phyloP scores from a whole-genome alignment of 2,329 filamentous ascomycete species.

The Xylaria sp. region DNA sequence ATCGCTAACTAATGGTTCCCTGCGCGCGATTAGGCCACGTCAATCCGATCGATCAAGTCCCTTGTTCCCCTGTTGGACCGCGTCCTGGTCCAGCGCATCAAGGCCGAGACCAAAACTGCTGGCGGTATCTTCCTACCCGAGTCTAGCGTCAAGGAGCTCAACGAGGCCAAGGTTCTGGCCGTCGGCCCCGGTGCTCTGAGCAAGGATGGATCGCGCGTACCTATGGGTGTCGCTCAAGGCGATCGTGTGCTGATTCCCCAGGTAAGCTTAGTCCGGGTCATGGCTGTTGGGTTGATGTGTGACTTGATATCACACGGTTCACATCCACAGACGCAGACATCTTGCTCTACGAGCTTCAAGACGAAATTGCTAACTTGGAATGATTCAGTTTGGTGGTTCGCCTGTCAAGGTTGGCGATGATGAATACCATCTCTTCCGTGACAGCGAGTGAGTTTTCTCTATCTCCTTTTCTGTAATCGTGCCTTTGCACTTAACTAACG shows the following conservation, averaged over 20 bases:
- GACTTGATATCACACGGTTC: not conserved
- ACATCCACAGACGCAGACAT: not conserved
- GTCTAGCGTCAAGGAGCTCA: slow-evolving; percentile 95
- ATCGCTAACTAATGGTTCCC: slow-evolving; percentile 7
- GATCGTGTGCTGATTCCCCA: slow-evolving; percentile 96
- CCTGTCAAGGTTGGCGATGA: slow-evolving; percentile 97
- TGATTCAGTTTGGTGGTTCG: slow-evolving; percentile 81
- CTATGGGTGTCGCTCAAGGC: slow-evolving; percentile 80
- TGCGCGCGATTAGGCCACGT: slow-evolving; percentile 60
- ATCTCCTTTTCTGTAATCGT: not conserved
- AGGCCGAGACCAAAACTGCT: slow-evolving; percentile 95
- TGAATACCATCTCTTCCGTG: slow-evolving; percentile 93
- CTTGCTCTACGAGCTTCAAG: not conserved
- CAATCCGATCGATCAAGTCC: slow-evolving; percentile 93
- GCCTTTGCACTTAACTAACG: slow-evolving; percentile 27
- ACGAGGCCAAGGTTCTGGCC: slow-evolving; percentile 94
- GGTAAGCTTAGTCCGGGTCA: slow-evolving; percentile 54
- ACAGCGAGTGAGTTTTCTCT: slow-evolving; percentile 82
- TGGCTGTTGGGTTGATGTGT: not conserved
- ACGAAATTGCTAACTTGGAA: slow-evolving; percentile 19
- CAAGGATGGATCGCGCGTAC: slow-evolving; percentile 86
- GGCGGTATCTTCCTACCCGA: slow-evolving; percentile 98
- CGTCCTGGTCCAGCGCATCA: slow-evolving; percentile 96
- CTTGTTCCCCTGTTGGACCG: slow-evolving; percentile 97
- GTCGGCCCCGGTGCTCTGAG: slow-evolving; percentile 89